phyloP scores from a whole-genome alignment of 768 basidiomycete genomes.

The Suillus bovinus region DNA sequence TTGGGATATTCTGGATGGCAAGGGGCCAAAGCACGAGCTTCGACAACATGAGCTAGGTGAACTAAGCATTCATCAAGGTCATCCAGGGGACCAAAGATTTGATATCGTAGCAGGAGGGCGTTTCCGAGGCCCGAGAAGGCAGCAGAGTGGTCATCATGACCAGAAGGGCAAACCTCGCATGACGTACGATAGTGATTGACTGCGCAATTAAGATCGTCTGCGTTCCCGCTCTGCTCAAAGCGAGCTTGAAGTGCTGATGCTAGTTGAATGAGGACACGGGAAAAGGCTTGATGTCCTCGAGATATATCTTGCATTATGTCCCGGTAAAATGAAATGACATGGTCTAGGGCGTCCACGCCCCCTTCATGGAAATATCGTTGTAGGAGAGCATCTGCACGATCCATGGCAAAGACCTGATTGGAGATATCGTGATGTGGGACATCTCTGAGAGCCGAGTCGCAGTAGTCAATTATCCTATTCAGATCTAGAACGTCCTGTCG shows the following conservation, averaged over 20 bases:
- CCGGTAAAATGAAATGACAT: conserved; percentile 15
- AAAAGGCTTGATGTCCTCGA: conserved; percentile 15
- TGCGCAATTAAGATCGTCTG: conserved; percentile 26
- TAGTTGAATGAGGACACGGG: conserved; percentile 13
- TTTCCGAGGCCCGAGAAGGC: conserved; percentile 20
- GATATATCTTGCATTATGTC: conserved; percentile 16
- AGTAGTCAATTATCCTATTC: conserved; percentile 20
- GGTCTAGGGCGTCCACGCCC: conserved; percentile 12
- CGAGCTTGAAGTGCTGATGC: conserved; percentile 22
- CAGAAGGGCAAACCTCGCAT: conserved; percentile 11
- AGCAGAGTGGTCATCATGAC: conserved; percentile 10
- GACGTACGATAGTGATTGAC: conserved; percentile 19
- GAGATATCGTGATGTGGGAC: neutral
- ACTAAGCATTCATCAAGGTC: conserved; percentile 27
- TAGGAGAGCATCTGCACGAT: conserved; percentile 20
- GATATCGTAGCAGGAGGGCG: conserved; percentile 15
- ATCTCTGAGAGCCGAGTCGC: conserved; percentile 19
- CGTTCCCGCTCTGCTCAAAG: conserved; percentile 10
- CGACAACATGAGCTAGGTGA: conserved; percentile 21
- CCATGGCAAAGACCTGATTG: conserved; percentile 4
- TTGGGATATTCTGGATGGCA: conserved; percentile 10
- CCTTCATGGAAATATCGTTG: conserved; percentile 12
- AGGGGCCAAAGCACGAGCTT: conserved; percentile 9
- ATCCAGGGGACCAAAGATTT: conserved; percentile 10
- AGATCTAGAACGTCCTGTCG: conserved; percentile 18